A percentile compares a stretch with the other conserved stretches of the same genome.
phyloP scores from a whole-genome alignment of 1,284 basidiomycete species.

The Austroboletus niveus region DNA sequence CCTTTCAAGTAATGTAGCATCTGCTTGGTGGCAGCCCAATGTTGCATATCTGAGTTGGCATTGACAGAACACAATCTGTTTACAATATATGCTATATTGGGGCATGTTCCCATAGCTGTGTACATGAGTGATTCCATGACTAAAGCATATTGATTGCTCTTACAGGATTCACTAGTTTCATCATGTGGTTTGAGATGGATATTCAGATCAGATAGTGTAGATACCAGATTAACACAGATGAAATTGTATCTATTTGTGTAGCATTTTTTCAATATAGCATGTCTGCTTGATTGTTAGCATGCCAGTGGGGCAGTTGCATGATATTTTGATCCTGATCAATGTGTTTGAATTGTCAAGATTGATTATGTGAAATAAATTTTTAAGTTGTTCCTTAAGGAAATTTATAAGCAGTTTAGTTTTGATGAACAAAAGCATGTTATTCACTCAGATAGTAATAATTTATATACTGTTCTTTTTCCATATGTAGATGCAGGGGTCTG shows the following conservation, averaged over 20 bases:
- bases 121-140: slow-evolving; percentile 1
- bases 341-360: slow-evolving; percentile 1
- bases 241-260: neutral
- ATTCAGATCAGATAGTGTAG: neutral
- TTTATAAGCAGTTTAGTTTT: neutral
- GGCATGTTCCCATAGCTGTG: neutral
- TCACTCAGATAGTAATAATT: slow-evolving; percentile 9
- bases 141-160: neutral
- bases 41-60: neutral
- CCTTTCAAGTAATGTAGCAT: neutral
- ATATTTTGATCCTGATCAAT: slow-evolving; percentile 2
- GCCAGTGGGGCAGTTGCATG: neutral
- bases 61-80: slow-evolving; percentile 1
- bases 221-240: neutral
- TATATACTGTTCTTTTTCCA: neutral
- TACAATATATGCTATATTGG: neutral
- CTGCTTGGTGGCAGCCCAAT: neutral
- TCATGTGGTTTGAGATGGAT: no score
- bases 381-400: neutral
- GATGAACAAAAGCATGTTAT: slow-evolving; percentile 6
- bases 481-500: slow-evolving; percentile 7
- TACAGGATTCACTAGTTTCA: neutral
- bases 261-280: slow-evolving; percentile 2
- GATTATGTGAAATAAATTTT: neutral
- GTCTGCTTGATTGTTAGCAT: neutral